Evolutionary conservation across 768 basidiomycete genomes (phyloP), one percentile per base, ranked within the genome.

Genomic region (Mycena latifolia): DNA sequence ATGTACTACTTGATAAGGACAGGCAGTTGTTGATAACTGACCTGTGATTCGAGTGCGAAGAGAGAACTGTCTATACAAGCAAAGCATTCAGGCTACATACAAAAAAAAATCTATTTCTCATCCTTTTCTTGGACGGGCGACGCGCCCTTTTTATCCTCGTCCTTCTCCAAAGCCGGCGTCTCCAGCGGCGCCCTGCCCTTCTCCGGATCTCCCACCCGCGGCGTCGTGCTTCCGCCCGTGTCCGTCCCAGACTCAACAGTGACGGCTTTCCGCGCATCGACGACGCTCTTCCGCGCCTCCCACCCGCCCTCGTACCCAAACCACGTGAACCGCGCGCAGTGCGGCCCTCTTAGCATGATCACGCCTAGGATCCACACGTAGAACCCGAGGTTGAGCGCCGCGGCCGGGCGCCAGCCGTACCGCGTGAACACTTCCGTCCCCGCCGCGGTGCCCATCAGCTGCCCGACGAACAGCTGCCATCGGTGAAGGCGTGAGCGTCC

Each of bases 391-490:
- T 85, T 85, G 14, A 93, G 79, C 29, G 81, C 82, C 0, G 92
- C 89, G 2, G 84, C 86, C 0, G 91, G 82, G 37, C 87, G 82
- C 92, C 92, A 94, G 18, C 94, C 94, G 68, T 86, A 79, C 17
- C 79, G 69, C 29, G 90, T 83, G 77, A 93, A 95, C 2, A 95
- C 84, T 37, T 85, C 76, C 0, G 92, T 91, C 31, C 92, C 90
- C 0, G 90, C 89, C 0, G 91, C 84, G 0, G 93, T 94, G 20
- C 94, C 94, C 77, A 92, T 89, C 12, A 94, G 91, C 79, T 95
- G 93, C 0, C 94, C 94, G 25, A 92, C 83, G 76, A 93, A 93
- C 31, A 91, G 77, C 85, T 86, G 51, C 12, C 22, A 18, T 25
- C 8, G 50, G 25, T 28, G 14, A 6, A 46, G 27, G 48, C 14